Percentiles rank a stretch among this genome's conserved stretches.
Conservation (phyloP, 495 filamentous ascomycete genomes). For the Neurospora sp. region DNA sequence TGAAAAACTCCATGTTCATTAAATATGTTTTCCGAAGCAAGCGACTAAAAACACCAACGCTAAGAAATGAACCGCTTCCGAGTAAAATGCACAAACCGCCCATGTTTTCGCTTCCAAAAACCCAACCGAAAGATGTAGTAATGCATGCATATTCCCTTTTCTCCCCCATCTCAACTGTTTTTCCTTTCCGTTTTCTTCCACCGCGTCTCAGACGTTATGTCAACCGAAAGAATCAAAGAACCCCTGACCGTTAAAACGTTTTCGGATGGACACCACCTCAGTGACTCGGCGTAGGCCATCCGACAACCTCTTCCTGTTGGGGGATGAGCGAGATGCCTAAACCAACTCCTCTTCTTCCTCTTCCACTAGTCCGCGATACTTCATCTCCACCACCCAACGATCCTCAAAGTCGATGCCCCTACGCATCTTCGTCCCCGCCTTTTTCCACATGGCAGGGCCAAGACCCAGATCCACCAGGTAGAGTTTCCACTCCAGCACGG, state of each 20-base stretch:
- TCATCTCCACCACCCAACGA: slow-evolving; percentile 66
- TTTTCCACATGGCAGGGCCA: slow-evolving; percentile 70
- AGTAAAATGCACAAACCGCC: neutral
- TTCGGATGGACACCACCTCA: neutral
- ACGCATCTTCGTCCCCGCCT: slow-evolving; percentile 67
- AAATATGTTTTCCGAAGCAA: neutral
- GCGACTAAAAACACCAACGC: neutral
- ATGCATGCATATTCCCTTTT: neutral
- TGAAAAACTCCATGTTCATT: neutral
- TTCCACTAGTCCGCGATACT: slow-evolving; percentile 29
- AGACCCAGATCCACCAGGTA: slow-evolving; percentile 82
- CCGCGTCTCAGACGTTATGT: neutral
- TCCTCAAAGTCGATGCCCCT: slow-evolving; percentile 78
- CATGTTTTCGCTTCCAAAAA: neutral
- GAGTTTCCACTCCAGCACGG: slow-evolving; percentile 52
- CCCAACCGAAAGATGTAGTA: neutral
- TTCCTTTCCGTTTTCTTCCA: neutral
- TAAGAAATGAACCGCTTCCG: neutral
- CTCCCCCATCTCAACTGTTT: neutral
- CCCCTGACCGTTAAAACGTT: neutral
- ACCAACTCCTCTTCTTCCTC: slow-evolving; percentile 15
- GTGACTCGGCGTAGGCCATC: neutral
- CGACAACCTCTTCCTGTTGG: neutral
- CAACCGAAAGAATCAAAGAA: neutral
- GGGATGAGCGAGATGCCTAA: neutral